These are phyloP conservation scores for Colletotrichum neosansevieriae DNA, from an alignment of 2,329 filamentous ascomycete species.

Conservation along the genomic window DNA sequence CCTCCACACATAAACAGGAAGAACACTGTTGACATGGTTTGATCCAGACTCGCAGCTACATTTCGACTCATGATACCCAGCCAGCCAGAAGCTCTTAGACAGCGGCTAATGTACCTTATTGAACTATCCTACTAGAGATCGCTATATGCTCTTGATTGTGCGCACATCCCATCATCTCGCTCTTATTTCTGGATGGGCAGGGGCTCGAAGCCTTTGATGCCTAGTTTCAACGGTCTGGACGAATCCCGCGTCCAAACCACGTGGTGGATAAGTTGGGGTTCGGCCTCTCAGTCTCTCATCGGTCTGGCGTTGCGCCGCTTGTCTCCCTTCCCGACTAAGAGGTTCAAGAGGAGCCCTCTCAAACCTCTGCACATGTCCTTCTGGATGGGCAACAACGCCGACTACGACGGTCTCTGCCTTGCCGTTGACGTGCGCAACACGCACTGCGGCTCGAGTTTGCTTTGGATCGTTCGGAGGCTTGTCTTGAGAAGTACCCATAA, in stretches of 20 bases:
- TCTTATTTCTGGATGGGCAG: too few relatives aligned
- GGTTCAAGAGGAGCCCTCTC: not conserved
- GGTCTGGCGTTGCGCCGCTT: not conserved
- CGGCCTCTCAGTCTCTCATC: not conserved
- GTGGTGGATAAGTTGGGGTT: not conserved
- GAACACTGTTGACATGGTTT: too few relatives aligned
- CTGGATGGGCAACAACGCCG: not conserved
- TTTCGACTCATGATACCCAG: too few relatives aligned
- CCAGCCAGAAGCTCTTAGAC: too few relatives aligned
- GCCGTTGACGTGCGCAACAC: not conserved
- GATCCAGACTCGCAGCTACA: too few relatives aligned
- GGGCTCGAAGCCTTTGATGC: too few relatives aligned
- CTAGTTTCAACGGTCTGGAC: not conserved
- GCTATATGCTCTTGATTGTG: too few relatives aligned
- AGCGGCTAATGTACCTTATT: too few relatives aligned
- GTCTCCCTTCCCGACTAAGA: not conserved
- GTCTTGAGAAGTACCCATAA: not conserved
- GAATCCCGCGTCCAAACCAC: not conserved
- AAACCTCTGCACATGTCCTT: not conserved
- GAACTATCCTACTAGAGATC: too few relatives aligned
- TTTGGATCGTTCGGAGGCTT: not conserved
- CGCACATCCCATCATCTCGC: too few relatives aligned
- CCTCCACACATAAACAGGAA: too few relatives aligned
- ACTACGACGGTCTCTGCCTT: not conserved
- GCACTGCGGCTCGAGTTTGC: not conserved